Percentiles rank a stretch among this genome's conserved stretches.
Conservation (phyloP, 1,139 yeast genomes). For the Meyerozyma smithsonii region DNA sequence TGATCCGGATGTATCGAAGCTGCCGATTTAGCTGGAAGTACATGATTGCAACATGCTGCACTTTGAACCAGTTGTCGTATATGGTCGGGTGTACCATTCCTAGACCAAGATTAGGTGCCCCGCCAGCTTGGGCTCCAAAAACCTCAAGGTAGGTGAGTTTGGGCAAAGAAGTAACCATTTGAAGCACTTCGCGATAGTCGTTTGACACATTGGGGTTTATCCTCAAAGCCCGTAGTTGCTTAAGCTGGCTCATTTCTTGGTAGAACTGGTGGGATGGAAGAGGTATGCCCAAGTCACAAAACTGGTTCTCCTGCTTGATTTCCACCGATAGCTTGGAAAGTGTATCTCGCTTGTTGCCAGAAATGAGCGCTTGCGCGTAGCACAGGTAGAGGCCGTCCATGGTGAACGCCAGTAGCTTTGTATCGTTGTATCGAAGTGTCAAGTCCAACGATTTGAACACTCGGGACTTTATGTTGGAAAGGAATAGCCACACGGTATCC, state of each 20-base stretch:
- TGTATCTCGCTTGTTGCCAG: conserved; percentile 15
- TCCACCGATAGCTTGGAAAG: conserved; percentile 40
- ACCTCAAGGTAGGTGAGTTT: conserved; percentile 37
- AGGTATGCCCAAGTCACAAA: conserved; percentile 25
- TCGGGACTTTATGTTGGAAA: conserved; percentile 17
- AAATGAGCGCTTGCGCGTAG: conserved; percentile 26
- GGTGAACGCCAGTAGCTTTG: conserved; percentile 20
- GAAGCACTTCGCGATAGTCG: conserved; percentile 20
- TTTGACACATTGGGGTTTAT: conserved; percentile 25
- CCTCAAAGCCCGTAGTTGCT: conserved; percentile 29
- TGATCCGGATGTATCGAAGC: conserved; percentile 42
- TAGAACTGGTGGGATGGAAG: conserved; percentile 17
- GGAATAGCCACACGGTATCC: conserved; percentile 41
- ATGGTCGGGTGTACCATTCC: conserved; percentile 52
- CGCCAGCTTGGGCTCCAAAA: conserved; percentile 50
- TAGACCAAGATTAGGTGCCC: conserved; percentile 51
- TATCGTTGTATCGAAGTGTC: conserved; percentile 36
- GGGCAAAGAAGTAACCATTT: conserved; percentile 22
- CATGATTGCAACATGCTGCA: conserved; percentile 47
- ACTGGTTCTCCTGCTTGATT: conserved; percentile 28
- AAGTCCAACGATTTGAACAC: conserved; percentile 37
- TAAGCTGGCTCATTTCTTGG: conserved; percentile 15
- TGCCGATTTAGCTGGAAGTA: conserved; percentile 22
- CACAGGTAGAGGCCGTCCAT: conserved; percentile 19
- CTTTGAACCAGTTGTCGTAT: conserved; percentile 54